phyloP scores from a whole-genome alignment of 495 filamentous ascomycete genomes.

The Neurospora tetraspora region DNA sequence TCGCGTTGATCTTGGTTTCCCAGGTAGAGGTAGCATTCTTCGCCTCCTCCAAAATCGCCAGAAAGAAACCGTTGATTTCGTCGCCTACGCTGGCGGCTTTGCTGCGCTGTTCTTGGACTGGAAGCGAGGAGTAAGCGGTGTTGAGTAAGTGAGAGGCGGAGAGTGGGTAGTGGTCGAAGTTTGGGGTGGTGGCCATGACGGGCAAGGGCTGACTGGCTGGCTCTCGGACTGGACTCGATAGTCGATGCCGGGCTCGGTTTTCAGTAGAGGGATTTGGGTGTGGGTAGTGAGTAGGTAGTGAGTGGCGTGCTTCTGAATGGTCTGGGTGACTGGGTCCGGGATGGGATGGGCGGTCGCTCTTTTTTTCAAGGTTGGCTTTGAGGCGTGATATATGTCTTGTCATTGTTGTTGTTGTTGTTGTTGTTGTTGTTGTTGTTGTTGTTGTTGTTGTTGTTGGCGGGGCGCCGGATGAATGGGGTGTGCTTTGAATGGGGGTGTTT shows the following conservation, averaged over 20 bases:
- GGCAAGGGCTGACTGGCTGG: too few relatives aligned
- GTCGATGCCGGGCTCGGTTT: too few relatives aligned
- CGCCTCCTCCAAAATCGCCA: too few relatives aligned
- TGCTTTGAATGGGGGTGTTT: neutral
- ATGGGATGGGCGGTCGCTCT: too few relatives aligned
- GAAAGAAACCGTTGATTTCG: neutral
- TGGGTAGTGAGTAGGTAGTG: too few relatives aligned
- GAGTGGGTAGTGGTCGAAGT: neutral
- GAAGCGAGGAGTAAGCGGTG: neutral
- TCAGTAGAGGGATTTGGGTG: too few relatives aligned
- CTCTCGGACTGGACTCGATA: too few relatives aligned
- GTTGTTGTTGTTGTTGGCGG: neutral
- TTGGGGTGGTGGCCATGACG: neutral
- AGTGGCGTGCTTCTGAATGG: too few relatives aligned
- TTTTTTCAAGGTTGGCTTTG: too few relatives aligned
- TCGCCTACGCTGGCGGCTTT: neutral
- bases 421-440: neutral
- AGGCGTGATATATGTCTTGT: neutral
- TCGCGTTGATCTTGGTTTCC: neutral
- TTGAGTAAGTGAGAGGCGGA: neutral
- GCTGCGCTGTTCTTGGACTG: neutral
- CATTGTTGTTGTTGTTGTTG: neutral
- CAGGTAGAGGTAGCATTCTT: too few relatives aligned
- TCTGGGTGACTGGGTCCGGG: too few relatives aligned
- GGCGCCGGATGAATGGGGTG: neutral